Conservation (phyloP, 139 green algal genomes). For the Nannochloris sp. region DNA sequence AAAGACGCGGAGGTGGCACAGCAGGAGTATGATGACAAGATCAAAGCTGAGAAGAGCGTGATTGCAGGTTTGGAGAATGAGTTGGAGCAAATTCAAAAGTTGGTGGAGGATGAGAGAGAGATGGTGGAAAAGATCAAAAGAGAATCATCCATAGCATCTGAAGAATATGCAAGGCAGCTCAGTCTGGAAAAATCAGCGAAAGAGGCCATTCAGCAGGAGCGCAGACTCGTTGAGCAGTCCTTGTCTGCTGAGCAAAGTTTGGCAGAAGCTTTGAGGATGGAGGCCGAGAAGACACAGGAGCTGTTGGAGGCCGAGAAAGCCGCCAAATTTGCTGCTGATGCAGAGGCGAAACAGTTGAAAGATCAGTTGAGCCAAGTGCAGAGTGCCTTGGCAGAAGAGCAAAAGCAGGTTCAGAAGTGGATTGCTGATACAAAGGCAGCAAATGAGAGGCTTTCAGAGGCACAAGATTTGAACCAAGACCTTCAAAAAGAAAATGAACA, state of each 20-base stretch:
- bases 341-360: constrained; percentile 39
- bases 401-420: constrained; percentile 9
- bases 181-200: constrained; percentile 25
- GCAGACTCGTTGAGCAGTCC: constrained; percentile 17
- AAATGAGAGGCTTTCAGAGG: constrained; percentile 11
- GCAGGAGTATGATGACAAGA: neutral
- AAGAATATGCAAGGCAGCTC: constrained; percentile 14
- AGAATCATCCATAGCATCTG: constrained; percentile 10
- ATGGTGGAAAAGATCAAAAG: constrained; percentile 18
- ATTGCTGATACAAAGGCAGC: constrained; percentile 8
- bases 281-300: constrained; percentile 29
- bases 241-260: constrained; percentile 30
- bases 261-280: constrained; percentile 21
- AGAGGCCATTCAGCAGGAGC: constrained; percentile 19
- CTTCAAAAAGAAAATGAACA: constrained; percentile 4
- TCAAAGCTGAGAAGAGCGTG: constrained; percentile 16
- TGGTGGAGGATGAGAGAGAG: constrained; percentile 15
- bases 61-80: constrained; percentile 9
- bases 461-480: neutral
- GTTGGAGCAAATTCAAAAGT: constrained; percentile 12
- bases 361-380: constrained; percentile 20
- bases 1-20: constrained; percentile 19
- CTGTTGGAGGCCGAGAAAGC: constrained; percentile 39
- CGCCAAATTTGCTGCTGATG: constrained; percentile 40
- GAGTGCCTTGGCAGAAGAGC: constrained; percentile 7